These are phyloP conservation scores for Boletus speciosus DNA, from an alignment of 768 basidiomycete species.

Conservation along the genomic window DNA sequence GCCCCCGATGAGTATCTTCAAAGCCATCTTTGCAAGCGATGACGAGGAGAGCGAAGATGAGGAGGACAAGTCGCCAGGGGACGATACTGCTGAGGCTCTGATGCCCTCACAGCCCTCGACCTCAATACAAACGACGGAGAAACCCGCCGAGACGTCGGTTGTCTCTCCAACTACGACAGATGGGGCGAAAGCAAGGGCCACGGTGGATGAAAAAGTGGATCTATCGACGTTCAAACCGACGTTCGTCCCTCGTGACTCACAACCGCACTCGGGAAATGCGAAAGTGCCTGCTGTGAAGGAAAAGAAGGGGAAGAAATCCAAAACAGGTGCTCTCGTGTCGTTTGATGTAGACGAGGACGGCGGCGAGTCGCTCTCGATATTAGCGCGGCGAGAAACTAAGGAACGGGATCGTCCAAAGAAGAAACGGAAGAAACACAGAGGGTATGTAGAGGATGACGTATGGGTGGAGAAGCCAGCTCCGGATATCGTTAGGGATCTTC, in stretches of 20 bases:
- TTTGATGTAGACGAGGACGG: constrained; percentile 74
- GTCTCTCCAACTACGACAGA: neutral
- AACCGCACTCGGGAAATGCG: constrained; percentile 40
- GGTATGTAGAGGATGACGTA: constrained; percentile 48
- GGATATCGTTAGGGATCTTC: constrained; percentile 42
- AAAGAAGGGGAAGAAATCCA: constrained; percentile 47
- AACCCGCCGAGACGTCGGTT: neutral
- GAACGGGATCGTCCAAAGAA: constrained; percentile 39
- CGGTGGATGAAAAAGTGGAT: constrained; percentile 40
- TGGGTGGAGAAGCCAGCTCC: constrained; percentile 67
- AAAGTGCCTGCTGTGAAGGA: constrained; percentile 45
- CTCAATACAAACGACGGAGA: neutral
- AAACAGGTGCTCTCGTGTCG: constrained; percentile 54
- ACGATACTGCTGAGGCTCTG: constrained; percentile 1
- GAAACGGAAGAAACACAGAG: constrained; percentile 39
- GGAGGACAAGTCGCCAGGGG: constrained; percentile 26
- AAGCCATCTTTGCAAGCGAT: constrained; percentile 95
- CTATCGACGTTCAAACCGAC: constrained; percentile 82
- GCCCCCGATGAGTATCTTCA: constrained; percentile 91
- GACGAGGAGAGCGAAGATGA: constrained; percentile 85
- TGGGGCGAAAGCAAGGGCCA: neutral
- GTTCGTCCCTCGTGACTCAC: constrained; percentile 58
- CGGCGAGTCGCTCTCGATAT: constrained; percentile 33
- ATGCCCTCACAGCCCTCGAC: constrained; percentile 11
- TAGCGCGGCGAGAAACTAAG: constrained; percentile 31